Base-by-base conservation (phyloP, 805 yeast species). In the Saturnispora dispora region DNA sequence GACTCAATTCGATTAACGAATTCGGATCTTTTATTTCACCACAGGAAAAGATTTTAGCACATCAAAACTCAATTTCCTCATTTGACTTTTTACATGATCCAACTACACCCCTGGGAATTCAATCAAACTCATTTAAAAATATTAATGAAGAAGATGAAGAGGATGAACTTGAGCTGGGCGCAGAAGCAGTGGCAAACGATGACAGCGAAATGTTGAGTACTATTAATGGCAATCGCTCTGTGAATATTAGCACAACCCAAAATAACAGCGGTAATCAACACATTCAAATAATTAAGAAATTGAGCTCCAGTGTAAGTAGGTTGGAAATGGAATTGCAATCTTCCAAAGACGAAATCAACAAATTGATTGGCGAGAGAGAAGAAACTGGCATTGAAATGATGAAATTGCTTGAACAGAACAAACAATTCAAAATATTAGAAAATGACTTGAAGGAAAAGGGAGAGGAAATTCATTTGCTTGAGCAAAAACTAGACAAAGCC, bases 271-370 rank as follows among this genome's bases (percentile, higher is more conserved):
- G 59, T 25, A 58, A 57, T 6, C 54, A 61, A 13, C 67, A 67
- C 50, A 74, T 83, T 43, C 96, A 85, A 61, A 63, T 87, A 49
- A 77, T 87, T 46, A 81, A 84, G 55, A 86, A 83, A 59, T 74
- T 93, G 73, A 81, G 90, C 45, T 70, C 86, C 0, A 87, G 82
- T 47, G 80, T 91, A 18, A 76, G 96, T 53, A 75, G 90, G 51
- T 70, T 91, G 40, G 96, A 91, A 63, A 77, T 85, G 27, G 97
- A 93, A 61, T 65, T 89, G 15, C 66, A 78, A 42, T 75, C 85
- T 0, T 67, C 82, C 48, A 77, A 73, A 55, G 89, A 84, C 44
- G 89, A 85, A 48, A 74, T 83, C 45, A 71, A 69, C 27, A 72
- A 72, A 51, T 64, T 85, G 20, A 63, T 67, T 2, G 62, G 58